phyloP scores from a whole-genome alignment of 306 rosid genomes.

The Quercus robur region DNA sequence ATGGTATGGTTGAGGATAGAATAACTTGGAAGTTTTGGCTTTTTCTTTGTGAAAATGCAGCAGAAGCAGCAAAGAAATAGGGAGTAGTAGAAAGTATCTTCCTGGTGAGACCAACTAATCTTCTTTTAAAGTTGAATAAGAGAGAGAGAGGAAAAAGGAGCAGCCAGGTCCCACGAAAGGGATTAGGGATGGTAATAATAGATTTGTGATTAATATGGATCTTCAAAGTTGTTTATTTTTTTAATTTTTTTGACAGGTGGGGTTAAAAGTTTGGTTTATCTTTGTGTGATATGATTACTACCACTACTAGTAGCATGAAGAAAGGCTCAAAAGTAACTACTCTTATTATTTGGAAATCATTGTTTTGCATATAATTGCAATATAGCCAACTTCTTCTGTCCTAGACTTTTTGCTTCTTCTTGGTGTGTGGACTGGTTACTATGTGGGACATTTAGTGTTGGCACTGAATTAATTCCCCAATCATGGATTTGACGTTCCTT shows the following conservation, averaged over 20 bases:
- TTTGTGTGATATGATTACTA: slow-evolving; percentile 48
- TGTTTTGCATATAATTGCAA: neutral
- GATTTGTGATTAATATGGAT: slow-evolving; percentile 32
- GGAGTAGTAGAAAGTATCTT: neutral
- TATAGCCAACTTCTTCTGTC: neutral
- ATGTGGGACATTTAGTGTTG: neutral
- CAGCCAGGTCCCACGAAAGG: slow-evolving; percentile 28
- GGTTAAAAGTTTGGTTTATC: slow-evolving; percentile 28
- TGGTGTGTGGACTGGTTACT: neutral
- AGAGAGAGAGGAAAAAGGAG: slow-evolving; percentile 7
- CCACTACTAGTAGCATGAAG: slow-evolving; percentile 38
- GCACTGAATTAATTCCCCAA: neutral
- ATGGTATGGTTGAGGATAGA: neutral
- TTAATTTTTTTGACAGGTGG: neutral
- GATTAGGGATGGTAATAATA: slow-evolving; percentile 17
- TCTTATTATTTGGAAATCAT: slow-evolving; percentile 54
- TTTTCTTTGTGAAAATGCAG: neutral
- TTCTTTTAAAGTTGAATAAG: slow-evolving; percentile 14
- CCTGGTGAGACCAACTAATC: slow-evolving; percentile 18
- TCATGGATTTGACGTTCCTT: neutral
- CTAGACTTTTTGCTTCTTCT: neutral
- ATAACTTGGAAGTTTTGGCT: neutral
- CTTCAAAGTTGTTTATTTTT: slow-evolving; percentile 18
- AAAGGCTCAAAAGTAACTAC: slow-evolving; percentile 15
- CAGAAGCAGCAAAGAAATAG: neutral